phyloP scores from a whole-genome alignment of 257 asterid genomes.

The Phtheirospermum japonicum region DNA sequence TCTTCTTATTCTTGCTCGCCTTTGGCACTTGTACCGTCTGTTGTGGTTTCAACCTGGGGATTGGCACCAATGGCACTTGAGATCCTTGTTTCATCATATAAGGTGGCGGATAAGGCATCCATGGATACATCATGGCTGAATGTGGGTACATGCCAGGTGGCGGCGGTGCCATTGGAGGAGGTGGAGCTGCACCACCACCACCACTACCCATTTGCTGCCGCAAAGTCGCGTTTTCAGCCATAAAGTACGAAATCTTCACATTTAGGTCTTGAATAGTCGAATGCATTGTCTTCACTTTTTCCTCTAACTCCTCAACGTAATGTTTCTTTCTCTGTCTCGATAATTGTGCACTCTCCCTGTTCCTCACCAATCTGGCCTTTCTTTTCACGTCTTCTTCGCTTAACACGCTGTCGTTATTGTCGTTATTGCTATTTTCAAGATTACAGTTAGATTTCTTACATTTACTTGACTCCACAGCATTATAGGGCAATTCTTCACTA shows the following conservation, averaged over 20 bases:
- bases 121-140: conserved; percentile 68
- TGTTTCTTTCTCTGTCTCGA: conserved; percentile 85
- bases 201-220: conserved; percentile 65
- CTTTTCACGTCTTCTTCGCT: conserved; percentile 62
- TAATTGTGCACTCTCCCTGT: conserved; percentile 89
- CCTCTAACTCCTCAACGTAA: conserved; percentile 88
- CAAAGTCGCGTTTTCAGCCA: conserved; percentile 69
- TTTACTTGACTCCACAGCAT: conserved; percentile 36
- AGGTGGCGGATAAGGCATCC: conserved; percentile 70
- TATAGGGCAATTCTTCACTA: conserved; percentile 38
- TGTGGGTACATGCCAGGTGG: conserved; percentile 62
- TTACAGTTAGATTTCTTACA: conserved; percentile 34
- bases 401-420: conserved; percentile 18
- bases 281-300: conserved; percentile 67
- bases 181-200: conserved; percentile 35
- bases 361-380: conserved; percentile 79
- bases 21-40: conserved; percentile 38
- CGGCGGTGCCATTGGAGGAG: conserved; percentile 46
- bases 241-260: conserved; percentile 51
- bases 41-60: conserved; percentile 68
- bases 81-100: conserved; percentile 81
- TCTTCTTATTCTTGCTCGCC: conserved; percentile 55
- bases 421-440: conserved; percentile 29
- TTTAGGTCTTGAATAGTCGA: conserved; percentile 78
- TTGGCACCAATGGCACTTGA: conserved; percentile 84